phyloP scores from a whole-genome alignment of 768 basidiomycete species.

The Macrocybe gigantea region DNA sequence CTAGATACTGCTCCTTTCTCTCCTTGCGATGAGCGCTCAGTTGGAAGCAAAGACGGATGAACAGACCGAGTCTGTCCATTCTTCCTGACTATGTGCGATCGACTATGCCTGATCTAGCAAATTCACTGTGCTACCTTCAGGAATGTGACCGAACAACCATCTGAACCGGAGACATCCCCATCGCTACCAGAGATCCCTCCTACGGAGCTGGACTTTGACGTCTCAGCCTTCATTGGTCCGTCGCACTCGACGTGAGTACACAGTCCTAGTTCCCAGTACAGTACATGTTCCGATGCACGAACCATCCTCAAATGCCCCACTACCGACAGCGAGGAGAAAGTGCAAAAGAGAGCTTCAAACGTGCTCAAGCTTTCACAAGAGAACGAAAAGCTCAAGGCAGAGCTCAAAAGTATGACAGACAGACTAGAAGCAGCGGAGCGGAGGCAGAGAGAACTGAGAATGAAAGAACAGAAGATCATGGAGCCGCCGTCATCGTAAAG shows the following conservation, averaged over 20 bases:
- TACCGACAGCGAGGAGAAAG: constrained; percentile 35
- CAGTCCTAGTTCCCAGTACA: too few species aligned
- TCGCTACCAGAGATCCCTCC: constrained; percentile 46
- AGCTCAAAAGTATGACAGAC: constrained; percentile 71
- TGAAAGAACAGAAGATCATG: constrained; percentile 15
- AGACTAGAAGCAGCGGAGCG: constrained; percentile 71
- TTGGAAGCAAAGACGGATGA: constrained; percentile 12
- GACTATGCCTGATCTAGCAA: constrained; percentile 24
- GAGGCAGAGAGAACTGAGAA: constrained; percentile 41
- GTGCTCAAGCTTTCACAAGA: constrained; percentile 73
- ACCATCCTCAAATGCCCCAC: too few species aligned
- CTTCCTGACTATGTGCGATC: constrained; percentile 9
- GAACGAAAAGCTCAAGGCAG: constrained; percentile 72
- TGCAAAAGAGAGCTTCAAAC: constrained; percentile 71
- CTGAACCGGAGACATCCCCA: constrained; percentile 2
- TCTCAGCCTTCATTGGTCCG: constrained; percentile 36
- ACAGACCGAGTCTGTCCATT: constrained; percentile 28
- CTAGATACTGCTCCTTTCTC: constrained; percentile 29
- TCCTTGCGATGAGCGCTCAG: constrained; percentile 19
- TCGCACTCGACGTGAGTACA: constrained; percentile 42
- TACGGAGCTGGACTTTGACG: constrained; percentile 36
- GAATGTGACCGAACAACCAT: too few species aligned
- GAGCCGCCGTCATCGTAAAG: constrained; percentile 11
- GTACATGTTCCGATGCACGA: too few species aligned
- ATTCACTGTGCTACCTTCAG: constrained; percentile 3